Evolutionary conservation across 2,329 filamentous ascomycete genomes (phyloP), one percentile per base, ranked within the genome.

Genomic region (Akanthomyces uredinophilus): DNA sequence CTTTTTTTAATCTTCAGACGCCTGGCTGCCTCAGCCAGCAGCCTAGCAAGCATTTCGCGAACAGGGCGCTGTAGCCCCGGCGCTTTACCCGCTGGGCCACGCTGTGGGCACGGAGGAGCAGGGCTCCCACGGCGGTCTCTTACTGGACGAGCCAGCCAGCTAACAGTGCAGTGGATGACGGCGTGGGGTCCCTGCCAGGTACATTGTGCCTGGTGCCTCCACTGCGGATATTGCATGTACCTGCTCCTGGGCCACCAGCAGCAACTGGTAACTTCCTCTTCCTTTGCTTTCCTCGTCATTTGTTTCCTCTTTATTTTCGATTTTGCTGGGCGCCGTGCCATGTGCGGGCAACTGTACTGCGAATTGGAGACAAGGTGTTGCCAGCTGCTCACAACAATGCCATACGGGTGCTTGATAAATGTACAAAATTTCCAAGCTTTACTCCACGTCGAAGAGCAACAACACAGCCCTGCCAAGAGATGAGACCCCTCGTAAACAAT

Each of bases 391-490:
- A 27, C 6, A 5, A 24, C 10, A 10, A 24, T 39, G 14, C 32
- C 32, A 37, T 29, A 39, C 14, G 4, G 37, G 37, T 39, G 14
- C 37, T 5, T 39, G 37, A 10, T 39, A 39, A 7, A 39, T 39
- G 11, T 16, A 39, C 14, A 39, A 47, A 47, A 18, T 8, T n/a
- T 11, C 20, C 5, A 47, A 47, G 20, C 18, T 47, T 4, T 47
- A 27, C 44, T 47, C 44, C 22, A 47, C 27, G 32, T 43, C n/a
- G 20, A 22, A 22, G n/a, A 44, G 20, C 11, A 29, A 44, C 20
- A 54, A 39, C 7, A 41, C 27, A 57, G 52, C 49, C 24, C 39
- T 32, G 39, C 54, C 54, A 57, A 57, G 41, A 57, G 52, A 54
- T 54, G 52, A 39, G 39, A 46, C 53, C 16, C 16, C 10, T 43